Base-by-base conservation (phyloP, 257 asterid genomes). In the Echium plantagineum region DNA sequence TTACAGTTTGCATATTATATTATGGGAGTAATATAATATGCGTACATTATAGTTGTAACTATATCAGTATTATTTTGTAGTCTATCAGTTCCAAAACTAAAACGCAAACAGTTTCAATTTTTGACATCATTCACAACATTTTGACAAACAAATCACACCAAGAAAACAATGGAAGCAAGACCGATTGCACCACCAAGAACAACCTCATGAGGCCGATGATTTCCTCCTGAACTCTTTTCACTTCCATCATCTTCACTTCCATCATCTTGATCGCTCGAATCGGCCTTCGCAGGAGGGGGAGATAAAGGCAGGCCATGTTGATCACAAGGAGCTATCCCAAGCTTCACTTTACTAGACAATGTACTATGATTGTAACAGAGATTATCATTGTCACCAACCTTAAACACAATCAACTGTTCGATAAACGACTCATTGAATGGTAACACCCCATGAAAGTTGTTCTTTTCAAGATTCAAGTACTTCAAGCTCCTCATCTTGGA, bases 141-240 rank as follows among this genome's bases (percentile, higher is more conserved):
- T 93, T 35, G 94, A 73, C 60, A 83, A 69, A 53, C 81, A 66
- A 72, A 93, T n/a, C n/a, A n/a, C n/a, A n/a, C 79, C 86, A 89
- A 78, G 89, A 89, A 83, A 73, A 93, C 90, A n/a, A 93, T 81
- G 9, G 95, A 80, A 24, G 97, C 89, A 15, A 93, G 86, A 48
- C 85, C 94, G 72, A 93, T 81, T 1, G 97, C 94, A 67, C 86
- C 77, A 32, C 96, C 96, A 61, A 93, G 90, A 73, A 93, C 97
- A 68, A 86, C 76, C 89, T 82, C 89, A 78, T 69, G 89, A 58
- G 97, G 94, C 1, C 99, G 97, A 61, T 58, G 72, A 49, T 79
- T 83, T 71, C 66, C 80, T 59, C 68, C 75, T 64, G 72, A 76
- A 30, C 65, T 80, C 62, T 60, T 73, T 58, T 30, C 55, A 54